A percentile compares a stretch with the other conserved stretches of the same genome.
Conservation (phyloP, 495 filamentous ascomycete species). For the Penicillium turbatum region DNA sequence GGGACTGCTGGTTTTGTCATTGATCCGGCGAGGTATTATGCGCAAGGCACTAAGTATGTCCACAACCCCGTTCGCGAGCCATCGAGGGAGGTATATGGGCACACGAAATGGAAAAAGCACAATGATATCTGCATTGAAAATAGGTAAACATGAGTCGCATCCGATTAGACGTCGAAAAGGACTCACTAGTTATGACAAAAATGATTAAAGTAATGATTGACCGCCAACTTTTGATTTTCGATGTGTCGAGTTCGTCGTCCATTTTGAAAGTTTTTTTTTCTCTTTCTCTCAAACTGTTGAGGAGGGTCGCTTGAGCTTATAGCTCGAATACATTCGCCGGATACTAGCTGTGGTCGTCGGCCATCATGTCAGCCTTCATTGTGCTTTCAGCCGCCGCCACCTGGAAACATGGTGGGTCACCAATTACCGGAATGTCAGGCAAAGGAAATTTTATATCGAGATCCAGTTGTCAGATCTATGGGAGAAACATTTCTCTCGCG, state of each 20-base stretch:
- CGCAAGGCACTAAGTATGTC: constrained; percentile 41
- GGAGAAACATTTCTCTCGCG: constrained; percentile 1
- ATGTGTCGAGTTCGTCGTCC: constrained; percentile 44
- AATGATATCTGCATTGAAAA: constrained; percentile 47
- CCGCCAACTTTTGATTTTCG: constrained; percentile 52
- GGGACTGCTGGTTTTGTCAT: neutral
- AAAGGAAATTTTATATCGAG: neutral
- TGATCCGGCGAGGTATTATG: constrained; percentile 43
- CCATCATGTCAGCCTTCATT: neutral
- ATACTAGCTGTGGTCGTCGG: neutral
- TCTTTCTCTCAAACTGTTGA: neutral
- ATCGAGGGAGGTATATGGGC: constrained; percentile 51
- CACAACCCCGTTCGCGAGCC: constrained; percentile 37
- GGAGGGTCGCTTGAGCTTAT: neutral
- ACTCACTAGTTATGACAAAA: constrained; percentile 60
- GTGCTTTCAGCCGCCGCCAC: neutral
- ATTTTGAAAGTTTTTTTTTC: constrained; percentile 22
- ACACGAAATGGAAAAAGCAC: constrained; percentile 63
- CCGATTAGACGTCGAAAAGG: neutral
- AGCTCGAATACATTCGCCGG: neutral
- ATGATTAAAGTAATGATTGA: constrained; percentile 61
- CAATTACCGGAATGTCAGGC: constrained; percentile 9
- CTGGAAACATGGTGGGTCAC: neutral
- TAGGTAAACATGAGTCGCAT: constrained; percentile 5
- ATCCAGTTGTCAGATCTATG: neutral